Percentiles rank a stretch among this genome's conserved stretches.
Evolutionary conservation across 2,329 filamentous ascomycete genomes (phyloP).

Genomic region (Cytospora chrysosperma): DNA sequence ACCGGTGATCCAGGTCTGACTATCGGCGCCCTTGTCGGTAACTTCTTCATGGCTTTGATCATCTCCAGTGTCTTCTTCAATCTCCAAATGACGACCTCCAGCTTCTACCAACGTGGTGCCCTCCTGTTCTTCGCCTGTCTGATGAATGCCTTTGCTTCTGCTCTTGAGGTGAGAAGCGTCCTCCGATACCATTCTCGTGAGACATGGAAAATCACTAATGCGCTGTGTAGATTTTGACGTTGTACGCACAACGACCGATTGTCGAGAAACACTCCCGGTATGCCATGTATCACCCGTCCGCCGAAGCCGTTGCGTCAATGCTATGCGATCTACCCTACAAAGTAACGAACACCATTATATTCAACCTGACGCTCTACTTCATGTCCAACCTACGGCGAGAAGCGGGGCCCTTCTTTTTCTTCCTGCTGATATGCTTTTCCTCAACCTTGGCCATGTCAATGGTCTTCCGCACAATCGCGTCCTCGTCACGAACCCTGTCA

Average conservation of each 20-base stretch:
- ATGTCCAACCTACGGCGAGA: conserved; percentile 78
- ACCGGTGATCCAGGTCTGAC: conserved; percentile 75
- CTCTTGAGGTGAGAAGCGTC: conserved; percentile 59
- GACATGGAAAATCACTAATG: not conserved
- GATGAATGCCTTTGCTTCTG: conserved; percentile 80
- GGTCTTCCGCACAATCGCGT: conserved; percentile 81
- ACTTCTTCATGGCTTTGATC: conserved; percentile 74
- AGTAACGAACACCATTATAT: conserved; percentile 68
- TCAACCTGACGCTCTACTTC: conserved; percentile 83
- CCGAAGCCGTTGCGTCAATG: conserved; percentile 87
- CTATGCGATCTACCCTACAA: conserved; percentile 84
- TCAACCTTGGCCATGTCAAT: conserved; percentile 79
- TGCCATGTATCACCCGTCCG: conserved; percentile 84
- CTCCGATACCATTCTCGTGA: conserved; percentile 25
- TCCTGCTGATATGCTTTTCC: conserved; percentile 71
- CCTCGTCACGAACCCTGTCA: conserved; percentile 68
- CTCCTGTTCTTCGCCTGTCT: conserved; percentile 86
- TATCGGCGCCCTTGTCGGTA: conserved; percentile 66
- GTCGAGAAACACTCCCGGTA: conserved; percentile 88
- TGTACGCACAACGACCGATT: conserved; percentile 87
- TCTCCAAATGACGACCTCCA: conserved; percentile 60
- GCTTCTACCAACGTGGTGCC: conserved; percentile 77
- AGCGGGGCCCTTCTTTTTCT: conserved; percentile 80
- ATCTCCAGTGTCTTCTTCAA: conserved; percentile 82
- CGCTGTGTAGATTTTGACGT: conserved; percentile 67